These are phyloP conservation scores for Hemisphaericaspora xylofermentans DNA, from an alignment of 1,139 yeast species.

Conservation along the genomic window DNA sequence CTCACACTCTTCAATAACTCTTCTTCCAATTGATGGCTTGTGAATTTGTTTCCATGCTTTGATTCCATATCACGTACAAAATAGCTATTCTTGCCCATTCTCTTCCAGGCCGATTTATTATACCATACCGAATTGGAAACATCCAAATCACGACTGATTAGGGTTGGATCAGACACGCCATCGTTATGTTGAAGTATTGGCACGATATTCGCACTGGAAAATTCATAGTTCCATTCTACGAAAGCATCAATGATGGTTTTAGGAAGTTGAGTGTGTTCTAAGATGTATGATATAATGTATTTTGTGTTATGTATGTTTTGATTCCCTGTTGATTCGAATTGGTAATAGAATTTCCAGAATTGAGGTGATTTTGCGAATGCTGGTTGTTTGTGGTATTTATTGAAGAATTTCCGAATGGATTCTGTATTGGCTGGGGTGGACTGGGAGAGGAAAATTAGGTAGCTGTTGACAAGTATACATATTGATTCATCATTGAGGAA, in stretches of 20 bases:
- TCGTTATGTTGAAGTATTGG: conserved; percentile 13
- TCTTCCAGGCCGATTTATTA: conserved; percentile 23
- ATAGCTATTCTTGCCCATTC: conserved; percentile 25
- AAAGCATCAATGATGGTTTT: conserved; percentile 44
- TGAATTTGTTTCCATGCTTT: neutral
- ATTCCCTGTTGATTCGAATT: conserved; percentile 46
- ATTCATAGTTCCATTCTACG: conserved; percentile 21
- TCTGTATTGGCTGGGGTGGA: conserved; percentile 7
- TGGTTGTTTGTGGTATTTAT: conserved; percentile 36
- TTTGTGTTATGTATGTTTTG: conserved; percentile 45
- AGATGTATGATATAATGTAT: conserved; percentile 43
- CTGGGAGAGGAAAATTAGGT: conserved; percentile 16
- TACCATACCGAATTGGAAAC: conserved; percentile 28
- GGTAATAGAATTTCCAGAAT: conserved; percentile 59
- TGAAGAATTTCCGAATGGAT: conserved; percentile 27
- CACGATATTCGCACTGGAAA: conserved; percentile 26
- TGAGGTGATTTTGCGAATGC: conserved; percentile 38
- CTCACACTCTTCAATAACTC: conserved; percentile 31
- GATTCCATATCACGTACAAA: conserved; percentile 16
- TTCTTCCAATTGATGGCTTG: conserved; percentile 18
- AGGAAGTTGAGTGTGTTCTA: conserved; percentile 46
- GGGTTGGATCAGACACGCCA: conserved; percentile 19
- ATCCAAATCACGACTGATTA: conserved; percentile 26
- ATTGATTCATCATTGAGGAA: conserved; percentile 34
- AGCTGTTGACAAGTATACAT: conserved; percentile 22